Evolutionary conservation across 257 asterid species (phyloP), one percentile per base, ranked within the genome.

Genomic region (Handroanthus guayacan): DNA sequence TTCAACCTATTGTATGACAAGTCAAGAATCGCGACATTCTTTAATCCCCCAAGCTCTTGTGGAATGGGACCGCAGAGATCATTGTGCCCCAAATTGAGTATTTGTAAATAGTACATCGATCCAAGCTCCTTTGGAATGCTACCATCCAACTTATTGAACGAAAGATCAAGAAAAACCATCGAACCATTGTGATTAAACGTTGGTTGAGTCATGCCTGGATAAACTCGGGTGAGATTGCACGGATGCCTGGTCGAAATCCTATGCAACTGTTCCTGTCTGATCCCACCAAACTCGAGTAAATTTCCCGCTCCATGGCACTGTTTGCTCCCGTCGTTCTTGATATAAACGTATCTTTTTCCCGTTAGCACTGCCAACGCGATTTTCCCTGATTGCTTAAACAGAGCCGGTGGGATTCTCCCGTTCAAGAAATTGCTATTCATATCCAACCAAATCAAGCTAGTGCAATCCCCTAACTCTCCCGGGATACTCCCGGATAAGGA

Each of bases 281-380:
- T 88, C 56, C 94, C 96, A 64, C 85, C 89, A 80, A 88, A 90
- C 84, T 90, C 96, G 1, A 90, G 91, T 83, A 90, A 83, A 85
- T 88, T 88, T 54, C 96, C 96, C 0, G 96, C 88, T 51, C 96
- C 96, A 31, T 88, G 92, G 74, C 96, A 90, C 73, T 82, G 81
- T 75, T 78, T 75, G 75, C 91, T 87, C 67, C 92, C 96, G 43
- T 88, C 91, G 31, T 87, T 88, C 86, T 78, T 88, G 56, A 90
- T 85, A 72, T 88, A 88, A 47, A 77, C 82, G 0, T 82, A 90
- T 25, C 68, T 66, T 78, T 87, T 90, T 16, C 89, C 89, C 0
- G 94, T 87, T 17, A 86, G 83, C n/a, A 80, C 45, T 55, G 82
- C 86, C 80, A 68, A 86, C 0, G 89, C 92, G 31, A 90, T 87